A percentile compares a stretch with the other conserved stretches of the same genome.
phyloP scores from a whole-genome alignment of 306 rosid genomes.

The Trifolium subterraneum region DNA sequence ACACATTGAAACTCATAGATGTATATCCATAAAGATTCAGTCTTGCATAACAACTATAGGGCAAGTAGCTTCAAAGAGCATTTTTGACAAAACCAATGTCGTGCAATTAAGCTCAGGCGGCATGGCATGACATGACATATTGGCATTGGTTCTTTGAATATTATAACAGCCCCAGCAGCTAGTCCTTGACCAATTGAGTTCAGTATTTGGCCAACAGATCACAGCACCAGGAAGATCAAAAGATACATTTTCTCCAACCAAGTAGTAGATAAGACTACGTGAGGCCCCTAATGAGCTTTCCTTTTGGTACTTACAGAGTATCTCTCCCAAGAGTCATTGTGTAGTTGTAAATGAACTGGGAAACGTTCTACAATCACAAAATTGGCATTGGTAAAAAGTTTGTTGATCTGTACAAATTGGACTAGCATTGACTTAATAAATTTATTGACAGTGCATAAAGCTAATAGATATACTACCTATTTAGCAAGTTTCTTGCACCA shows the following conservation, averaged over 20 bases:
- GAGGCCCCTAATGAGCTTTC: conserved; percentile 39
- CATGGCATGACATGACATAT: too few species aligned
- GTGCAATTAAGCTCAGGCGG: conserved; percentile 14
- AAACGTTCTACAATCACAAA: conserved; percentile 28
- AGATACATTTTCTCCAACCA: conserved; percentile 25
- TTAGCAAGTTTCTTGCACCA: conserved; percentile 85
- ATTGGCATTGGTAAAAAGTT: conserved; percentile 18
- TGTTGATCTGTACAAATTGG: conserved; percentile 30
- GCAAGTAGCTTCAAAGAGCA: conserved; percentile 18
- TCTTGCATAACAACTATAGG: conserved; percentile 6
- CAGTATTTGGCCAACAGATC: conserved; percentile 40
- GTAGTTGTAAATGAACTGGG: conserved; percentile 40
- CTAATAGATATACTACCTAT: conserved; percentile 37
- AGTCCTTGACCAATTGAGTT: conserved; percentile 26
- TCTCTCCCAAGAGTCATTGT: conserved; percentile 33
- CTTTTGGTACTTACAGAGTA: conserved; percentile 22
- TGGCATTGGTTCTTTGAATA: background rate
- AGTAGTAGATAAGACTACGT: conserved; percentile 29
- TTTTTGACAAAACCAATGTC: background rate
- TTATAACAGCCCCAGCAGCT: background rate
- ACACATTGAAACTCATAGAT: conserved; percentile 6
- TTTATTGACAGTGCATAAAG: conserved; percentile 12
- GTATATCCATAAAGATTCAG: conserved; percentile 6
- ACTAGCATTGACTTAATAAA: conserved; percentile 20
- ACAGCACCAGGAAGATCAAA: conserved; percentile 38